These are phyloP conservation scores for Calophaca sinica DNA, from an alignment of 306 rosid species.

Conservation along the genomic window DNA sequence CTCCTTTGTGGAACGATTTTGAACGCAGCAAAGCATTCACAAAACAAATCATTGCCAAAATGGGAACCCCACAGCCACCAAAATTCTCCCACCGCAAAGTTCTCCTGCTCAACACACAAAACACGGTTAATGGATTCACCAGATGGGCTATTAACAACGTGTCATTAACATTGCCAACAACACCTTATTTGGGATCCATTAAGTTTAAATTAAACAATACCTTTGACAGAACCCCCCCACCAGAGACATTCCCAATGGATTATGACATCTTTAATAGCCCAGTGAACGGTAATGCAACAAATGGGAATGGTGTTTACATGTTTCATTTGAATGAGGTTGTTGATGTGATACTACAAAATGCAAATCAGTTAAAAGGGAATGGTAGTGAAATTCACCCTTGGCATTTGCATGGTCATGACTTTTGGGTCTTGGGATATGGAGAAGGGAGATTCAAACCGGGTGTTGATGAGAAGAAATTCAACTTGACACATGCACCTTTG, in stretches of 20 bases:
- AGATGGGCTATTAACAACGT: conserved; percentile 86
- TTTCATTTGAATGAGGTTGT: conserved; percentile 46
- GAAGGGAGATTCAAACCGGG: conserved; percentile 65
- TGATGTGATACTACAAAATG: conserved; percentile 77
- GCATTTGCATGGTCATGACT: conserved; percentile 93
- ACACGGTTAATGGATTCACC: conserved; percentile 56
- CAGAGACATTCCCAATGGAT: conserved; percentile 45
- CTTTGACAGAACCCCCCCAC: conserved; percentile 52
- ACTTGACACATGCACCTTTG: conserved; percentile 74
- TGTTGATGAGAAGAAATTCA: conserved; percentile 53
- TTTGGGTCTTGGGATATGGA: conserved; percentile 89
- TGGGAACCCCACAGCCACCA: conserved; percentile 75
- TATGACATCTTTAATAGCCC: conserved; percentile 65
- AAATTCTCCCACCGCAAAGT: conserved; percentile 48
- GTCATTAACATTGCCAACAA: conserved; percentile 65
- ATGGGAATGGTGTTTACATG: conserved; percentile 63
- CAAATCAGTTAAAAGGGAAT: conserved; percentile 52
- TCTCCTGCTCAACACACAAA: conserved; percentile 84
- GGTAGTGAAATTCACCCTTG: conserved; percentile 87
- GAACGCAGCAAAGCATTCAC: conserved; percentile 69
- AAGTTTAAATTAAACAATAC: conserved; percentile 42
- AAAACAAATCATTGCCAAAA: conserved; percentile 55
- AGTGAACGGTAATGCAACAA: conserved; percentile 44
- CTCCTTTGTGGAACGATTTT: conserved; percentile 73
- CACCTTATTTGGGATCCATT: conserved; percentile 70